Base-by-base conservation (phyloP, 495 filamentous ascomycete genomes). In the Durotheca rogersii region DNA sequence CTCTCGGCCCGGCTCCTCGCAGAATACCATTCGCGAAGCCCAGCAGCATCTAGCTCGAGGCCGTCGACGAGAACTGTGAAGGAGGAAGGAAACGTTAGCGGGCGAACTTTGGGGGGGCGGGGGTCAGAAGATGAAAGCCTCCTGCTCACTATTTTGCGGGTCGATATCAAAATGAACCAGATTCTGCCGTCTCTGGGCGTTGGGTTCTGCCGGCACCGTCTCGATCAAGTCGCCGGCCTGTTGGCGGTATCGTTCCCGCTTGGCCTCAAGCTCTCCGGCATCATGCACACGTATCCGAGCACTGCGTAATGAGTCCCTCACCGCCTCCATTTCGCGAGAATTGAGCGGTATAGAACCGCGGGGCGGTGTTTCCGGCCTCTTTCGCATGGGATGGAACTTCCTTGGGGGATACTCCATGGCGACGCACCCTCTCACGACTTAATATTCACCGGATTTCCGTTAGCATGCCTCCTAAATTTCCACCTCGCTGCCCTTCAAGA, bases 141-240 rank as follows among this genome's bases (percentile, higher is more conserved):
- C 18, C 2, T 15, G 4, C 51, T 48, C 37, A 54, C 51, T 25
- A 21, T 54, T 54, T 23, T 0, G 0, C 2, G 51, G 51, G 17
- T 54, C 51, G 7, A 54, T 42, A 18, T 54, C 44, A 14, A 54
- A 54, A 15, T 54, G 51, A 15, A 54, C 51, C 5, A 54, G n/a
- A 18, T 48, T 47, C 17, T 32, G 41, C 9, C 43, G 30, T 11
- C 44, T 37, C 0, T 3, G 1, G 1, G 11, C 51, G 5, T 19
- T 7, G 2, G 10, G 6, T 1, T 15, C 15, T 1, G 20, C 1
- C 2, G 51, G 51, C 6, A 54, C 17, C n/a, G 3, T 30, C 30
- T 54, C 51, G 37, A 47, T 48, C 17, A 54, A n/a, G 12, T 48
- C 30, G 15, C 42, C 6, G 7, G 14, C 16, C 17, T 15, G 27